Conservation (phyloP, 148 eudicot species). For the Limonium bicolor region DNA sequence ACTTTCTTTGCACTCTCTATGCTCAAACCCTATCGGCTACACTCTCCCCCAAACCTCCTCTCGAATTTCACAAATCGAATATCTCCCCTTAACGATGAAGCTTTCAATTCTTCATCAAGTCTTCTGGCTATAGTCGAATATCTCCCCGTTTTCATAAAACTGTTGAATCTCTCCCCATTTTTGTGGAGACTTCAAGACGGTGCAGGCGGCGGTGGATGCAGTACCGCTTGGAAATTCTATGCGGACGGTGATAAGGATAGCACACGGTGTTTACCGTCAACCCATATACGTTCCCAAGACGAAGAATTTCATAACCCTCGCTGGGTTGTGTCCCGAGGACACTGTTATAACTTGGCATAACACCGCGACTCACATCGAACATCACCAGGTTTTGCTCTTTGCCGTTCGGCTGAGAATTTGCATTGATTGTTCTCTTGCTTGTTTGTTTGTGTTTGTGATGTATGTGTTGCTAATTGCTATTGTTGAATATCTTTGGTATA, state of each 20-base stretch:
- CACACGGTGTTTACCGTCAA: constrained; percentile 73
- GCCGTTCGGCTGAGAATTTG: too few relatives aligned
- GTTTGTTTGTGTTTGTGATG: too few relatives aligned
- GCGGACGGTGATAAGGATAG: constrained; percentile 63
- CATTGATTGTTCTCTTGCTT: too few relatives aligned
- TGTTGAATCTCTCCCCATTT: too few relatives aligned
- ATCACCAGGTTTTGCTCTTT: constrained; percentile 62
- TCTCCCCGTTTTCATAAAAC: too few relatives aligned
- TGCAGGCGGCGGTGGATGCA: constrained; percentile 81
- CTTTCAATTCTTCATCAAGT: too few relatives aligned
- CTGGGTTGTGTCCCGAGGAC: constrained; percentile 51
- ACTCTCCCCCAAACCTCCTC: too few relatives aligned
- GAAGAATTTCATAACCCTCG: constrained; percentile 67
- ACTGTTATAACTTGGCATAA: constrained; percentile 64
- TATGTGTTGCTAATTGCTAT: neutral
- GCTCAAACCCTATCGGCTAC: too few relatives aligned
- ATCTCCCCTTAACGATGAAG: too few relatives aligned
- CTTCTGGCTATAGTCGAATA: too few relatives aligned
- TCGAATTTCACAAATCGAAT: too few relatives aligned
- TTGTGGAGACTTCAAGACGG: constrained; percentile 43
- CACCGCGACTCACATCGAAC: constrained; percentile 63
- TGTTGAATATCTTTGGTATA: neutral
- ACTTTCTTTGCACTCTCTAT: too few relatives aligned
- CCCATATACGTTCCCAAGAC: constrained; percentile 84
- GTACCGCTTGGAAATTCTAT: constrained; percentile 61